phyloP scores from a whole-genome alignment of 768 basidiomycete genomes.

The Boletus barrowsii region DNA sequence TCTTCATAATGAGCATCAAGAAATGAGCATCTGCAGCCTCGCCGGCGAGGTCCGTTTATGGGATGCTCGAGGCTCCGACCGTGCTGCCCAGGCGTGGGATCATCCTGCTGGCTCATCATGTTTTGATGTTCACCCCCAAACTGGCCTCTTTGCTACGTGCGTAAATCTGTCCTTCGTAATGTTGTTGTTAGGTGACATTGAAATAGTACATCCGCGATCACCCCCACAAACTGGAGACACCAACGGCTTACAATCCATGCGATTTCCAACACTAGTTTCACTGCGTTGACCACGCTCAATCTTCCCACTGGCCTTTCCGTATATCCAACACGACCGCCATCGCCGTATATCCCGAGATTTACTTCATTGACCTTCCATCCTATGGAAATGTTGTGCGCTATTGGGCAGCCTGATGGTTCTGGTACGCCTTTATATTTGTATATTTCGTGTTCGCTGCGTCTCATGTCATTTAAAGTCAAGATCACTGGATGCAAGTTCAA shows the following conservation, averaged over 20 bases:
- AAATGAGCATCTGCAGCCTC: constrained; percentile 47
- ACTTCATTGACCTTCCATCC: constrained; percentile 80
- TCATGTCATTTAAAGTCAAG: constrained; percentile 39
- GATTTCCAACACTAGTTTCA: constrained; percentile 36
- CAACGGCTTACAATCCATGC: constrained; percentile 65
- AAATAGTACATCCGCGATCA: constrained; percentile 57
- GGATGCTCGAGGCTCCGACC: constrained; percentile 72
- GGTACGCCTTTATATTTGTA: constrained; percentile 32
- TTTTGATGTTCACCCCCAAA: constrained; percentile 82
- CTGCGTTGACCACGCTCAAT: constrained; percentile 40
- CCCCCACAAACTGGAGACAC: constrained; percentile 57
- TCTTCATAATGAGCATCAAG: not conserved
- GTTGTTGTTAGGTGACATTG: constrained; percentile 4
- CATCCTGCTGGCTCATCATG: constrained; percentile 71
- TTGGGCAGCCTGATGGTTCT: constrained; percentile 69
- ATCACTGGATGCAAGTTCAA: constrained; percentile 57
- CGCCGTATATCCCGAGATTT: constrained; percentile 57
- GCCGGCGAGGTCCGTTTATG: constrained; percentile 90
- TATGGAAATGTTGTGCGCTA: constrained; percentile 77
- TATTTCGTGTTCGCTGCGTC: not conserved
- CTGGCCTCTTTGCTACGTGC: constrained; percentile 83
- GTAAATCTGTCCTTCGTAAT: constrained; percentile 26
- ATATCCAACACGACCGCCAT: constrained; percentile 56
- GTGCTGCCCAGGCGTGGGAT: constrained; percentile 60
- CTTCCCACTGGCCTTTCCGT: constrained; percentile 54